These are phyloP conservation scores for Trichothecium roseum DNA, from an alignment of 2,329 filamentous ascomycete genomes.

Conservation along the genomic window DNA sequence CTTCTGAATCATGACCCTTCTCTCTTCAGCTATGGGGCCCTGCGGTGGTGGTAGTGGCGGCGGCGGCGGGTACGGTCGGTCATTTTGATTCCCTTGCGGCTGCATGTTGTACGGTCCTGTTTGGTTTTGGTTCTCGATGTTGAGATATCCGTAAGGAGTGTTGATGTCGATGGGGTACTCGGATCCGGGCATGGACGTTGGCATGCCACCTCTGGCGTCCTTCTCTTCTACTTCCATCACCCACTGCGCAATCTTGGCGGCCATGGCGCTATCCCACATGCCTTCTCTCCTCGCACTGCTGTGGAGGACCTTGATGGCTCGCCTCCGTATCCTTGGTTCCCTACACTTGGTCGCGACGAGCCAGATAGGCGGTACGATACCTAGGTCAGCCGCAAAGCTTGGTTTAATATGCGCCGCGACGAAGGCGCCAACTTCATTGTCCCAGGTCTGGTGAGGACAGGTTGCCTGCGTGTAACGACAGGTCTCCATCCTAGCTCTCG, in stretches of 20 bases:
- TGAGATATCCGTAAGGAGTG: too few relatives aligned
- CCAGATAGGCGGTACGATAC: slow-evolving; percentile 54
- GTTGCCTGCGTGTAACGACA: slow-evolving; percentile 29
- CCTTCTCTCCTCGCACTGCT: slow-evolving; percentile 53
- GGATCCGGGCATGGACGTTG: background rate
- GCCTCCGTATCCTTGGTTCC: slow-evolving; percentile 42
- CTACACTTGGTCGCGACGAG: slow-evolving; percentile 58
- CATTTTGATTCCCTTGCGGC: background rate
- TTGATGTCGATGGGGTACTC: too few relatives aligned
- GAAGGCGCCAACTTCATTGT: slow-evolving; percentile 26
- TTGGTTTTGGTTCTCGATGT: background rate
- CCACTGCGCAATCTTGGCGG: slow-evolving; percentile 44
- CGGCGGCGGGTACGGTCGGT: slow-evolving; percentile 1
- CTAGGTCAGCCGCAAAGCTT: slow-evolving; percentile 53
- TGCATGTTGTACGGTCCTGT: background rate
- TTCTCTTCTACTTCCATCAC: slow-evolving; percentile 45
- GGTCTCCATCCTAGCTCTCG: slow-evolving; percentile 32
- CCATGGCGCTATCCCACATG: slow-evolving; percentile 58
- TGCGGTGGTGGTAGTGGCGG: slow-evolving; percentile 2
- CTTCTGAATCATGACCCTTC: slow-evolving; percentile 43
- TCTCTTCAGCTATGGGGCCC: slow-evolving; percentile 35
- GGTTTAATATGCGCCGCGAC: slow-evolving; percentile 43
- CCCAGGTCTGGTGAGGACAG: slow-evolving; percentile 26
- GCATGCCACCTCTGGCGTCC: slow-evolving; percentile 10
- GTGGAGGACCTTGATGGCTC: slow-evolving; percentile 50